phyloP scores from a whole-genome alignment of 371 early-diverging fungal species.

The Cokeromyces recurvatus region DNA sequence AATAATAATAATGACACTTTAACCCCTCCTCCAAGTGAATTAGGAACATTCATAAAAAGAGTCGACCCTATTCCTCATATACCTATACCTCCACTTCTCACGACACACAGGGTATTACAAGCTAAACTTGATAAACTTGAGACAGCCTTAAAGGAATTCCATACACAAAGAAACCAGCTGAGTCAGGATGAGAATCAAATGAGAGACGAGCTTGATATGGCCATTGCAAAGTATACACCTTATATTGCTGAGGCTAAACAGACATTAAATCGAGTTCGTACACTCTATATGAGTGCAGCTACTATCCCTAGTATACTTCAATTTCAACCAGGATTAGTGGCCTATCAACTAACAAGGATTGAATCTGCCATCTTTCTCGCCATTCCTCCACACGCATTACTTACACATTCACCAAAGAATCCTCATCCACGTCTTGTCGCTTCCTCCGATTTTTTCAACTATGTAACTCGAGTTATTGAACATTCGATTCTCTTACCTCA shows the following conservation, averaged over 20 bases:
- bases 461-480: constrained; percentile 72
- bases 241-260: constrained; percentile 44
- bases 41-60: too few relatives aligned
- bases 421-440: constrained; percentile 69
- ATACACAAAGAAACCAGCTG: constrained; percentile 10
- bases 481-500: constrained; percentile 61
- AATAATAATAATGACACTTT: constrained; percentile 42
- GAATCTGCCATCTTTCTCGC: constrained; percentile 67
- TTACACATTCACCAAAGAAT: constrained; percentile 62
- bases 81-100: constrained; percentile 51
- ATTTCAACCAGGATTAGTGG: constrained; percentile 64
- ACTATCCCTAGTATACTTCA: constrained; percentile 60
- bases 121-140: constrained; percentile 38
- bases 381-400: constrained; percentile 61
- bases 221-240: constrained; percentile 42
- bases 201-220: neutral
- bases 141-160: constrained; percentile 7
- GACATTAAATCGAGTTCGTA: constrained; percentile 54
- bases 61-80: constrained; percentile 46
- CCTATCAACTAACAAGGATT: constrained; percentile 70
- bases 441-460: constrained; percentile 81
- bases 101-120: constrained; percentile 45
- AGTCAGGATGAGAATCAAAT: constrained; percentile 31
- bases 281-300: constrained; percentile 52
- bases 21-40: constrained; percentile 13